Evolutionary conservation across 805 yeast genomes (phyloP).

Genomic region (Wickerhamiella sergipiensis): DNA sequence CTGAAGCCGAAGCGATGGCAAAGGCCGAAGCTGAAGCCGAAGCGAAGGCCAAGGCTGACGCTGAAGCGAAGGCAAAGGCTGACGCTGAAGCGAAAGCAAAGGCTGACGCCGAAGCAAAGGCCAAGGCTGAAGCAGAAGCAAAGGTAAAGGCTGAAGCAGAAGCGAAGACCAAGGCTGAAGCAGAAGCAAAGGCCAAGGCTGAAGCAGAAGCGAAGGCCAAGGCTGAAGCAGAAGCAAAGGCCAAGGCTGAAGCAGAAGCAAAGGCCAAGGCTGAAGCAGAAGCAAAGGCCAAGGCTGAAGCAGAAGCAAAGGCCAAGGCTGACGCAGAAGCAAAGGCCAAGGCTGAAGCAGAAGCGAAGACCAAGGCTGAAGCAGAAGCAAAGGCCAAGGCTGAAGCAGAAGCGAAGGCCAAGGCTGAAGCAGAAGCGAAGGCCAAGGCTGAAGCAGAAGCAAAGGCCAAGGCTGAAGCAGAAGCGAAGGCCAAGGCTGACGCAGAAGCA

Average conservation of each 20-base stretch:
- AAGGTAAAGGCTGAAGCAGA: neutral
- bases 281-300: neutral
- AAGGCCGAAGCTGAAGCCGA: slow-evolving; percentile 13
- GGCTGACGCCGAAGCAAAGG: neutral
- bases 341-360: neutral
- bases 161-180: neutral
- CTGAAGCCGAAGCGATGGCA: slow-evolving; percentile 13
- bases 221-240: neutral
- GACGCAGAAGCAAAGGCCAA: neutral
- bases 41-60: neutral
- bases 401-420: neutral
- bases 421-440: neutral
- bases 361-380: neutral
- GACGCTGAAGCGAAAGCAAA: slow-evolving; percentile 4
- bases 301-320: neutral
- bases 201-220: neutral
- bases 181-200: neutral
- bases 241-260: neutral
- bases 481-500: neutral
- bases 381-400: neutral
- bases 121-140: neutral
- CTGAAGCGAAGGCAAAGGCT: neutral
- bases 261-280: slow-evolving; percentile 2
- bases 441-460: neutral
- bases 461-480: neutral